These are phyloP conservation scores for Fusarium sp. DNA, from an alignment of 2,329 filamentous ascomycete species.

Conservation along the genomic window DNA sequence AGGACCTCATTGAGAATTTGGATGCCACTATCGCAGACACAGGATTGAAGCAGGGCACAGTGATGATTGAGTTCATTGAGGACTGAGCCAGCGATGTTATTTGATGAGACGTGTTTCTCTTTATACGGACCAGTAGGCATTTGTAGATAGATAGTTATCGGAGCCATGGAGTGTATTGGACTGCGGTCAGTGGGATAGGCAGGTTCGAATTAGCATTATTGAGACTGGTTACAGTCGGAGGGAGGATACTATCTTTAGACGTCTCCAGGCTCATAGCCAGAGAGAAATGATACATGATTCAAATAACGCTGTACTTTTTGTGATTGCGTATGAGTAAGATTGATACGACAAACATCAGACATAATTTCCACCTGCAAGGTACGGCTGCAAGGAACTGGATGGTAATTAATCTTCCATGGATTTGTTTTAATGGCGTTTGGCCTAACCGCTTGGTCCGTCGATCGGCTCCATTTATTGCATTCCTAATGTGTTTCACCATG, in stretches of 20 bases:
- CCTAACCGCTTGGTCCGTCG: conserved; percentile 11
- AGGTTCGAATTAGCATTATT: conserved; percentile 23
- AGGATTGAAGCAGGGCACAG: conserved; percentile 89
- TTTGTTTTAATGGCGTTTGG: background rate
- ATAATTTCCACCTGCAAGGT: conserved; percentile 3
- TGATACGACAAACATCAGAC: background rate
- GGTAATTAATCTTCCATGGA: conserved; percentile 6
- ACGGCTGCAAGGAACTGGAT: background rate
- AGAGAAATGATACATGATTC: conserved; percentile 17
- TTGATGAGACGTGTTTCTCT: conserved; percentile 21
- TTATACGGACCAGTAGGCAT: conserved; percentile 33
- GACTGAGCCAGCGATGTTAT: conserved; percentile 48
- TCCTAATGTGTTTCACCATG: conserved; percentile 17
- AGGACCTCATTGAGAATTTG: conserved; percentile 82
- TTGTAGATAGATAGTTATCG: conserved; percentile 38
- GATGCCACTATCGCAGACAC: conserved; percentile 81
- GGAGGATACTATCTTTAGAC: conserved; percentile 36
- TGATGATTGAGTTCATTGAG: conserved; percentile 93
- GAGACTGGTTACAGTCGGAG: conserved; percentile 10
- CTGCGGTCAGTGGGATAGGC: conserved; percentile 16
- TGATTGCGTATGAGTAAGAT: background rate
- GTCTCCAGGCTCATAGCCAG: conserved; percentile 11
- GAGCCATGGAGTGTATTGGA: conserved; percentile 36
- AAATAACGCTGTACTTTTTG: background rate
- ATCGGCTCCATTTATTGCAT: conserved; percentile 9